phyloP scores from a whole-genome alignment of 2,329 filamentous ascomycete species.

The Colletotrichum brevisporum region DNA sequence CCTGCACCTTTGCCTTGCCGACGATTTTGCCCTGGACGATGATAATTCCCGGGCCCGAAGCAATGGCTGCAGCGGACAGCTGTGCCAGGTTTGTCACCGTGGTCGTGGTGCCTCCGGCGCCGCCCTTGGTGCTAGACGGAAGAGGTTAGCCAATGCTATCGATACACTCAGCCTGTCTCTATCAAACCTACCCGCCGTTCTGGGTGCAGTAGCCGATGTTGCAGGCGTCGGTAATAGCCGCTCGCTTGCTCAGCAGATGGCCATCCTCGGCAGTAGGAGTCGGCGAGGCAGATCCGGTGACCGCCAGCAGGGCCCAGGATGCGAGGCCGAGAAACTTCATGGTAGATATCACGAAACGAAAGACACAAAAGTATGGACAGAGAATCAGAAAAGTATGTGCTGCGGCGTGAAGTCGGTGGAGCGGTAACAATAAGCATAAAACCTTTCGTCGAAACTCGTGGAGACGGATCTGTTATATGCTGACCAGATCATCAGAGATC shows the following conservation, averaged over 20 bases:
- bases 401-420: neutral
- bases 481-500: neutral
- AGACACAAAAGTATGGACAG: neutral
- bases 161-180: neutral
- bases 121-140: slow-evolving; percentile 33
- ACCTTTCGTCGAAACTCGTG: neutral
- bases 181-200: slow-evolving; percentile 36
- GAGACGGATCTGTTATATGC: slow-evolving; percentile 17
- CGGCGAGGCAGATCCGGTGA: slow-evolving; percentile 23
- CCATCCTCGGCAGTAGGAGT: slow-evolving; percentile 12
- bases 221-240: slow-evolving; percentile 36
- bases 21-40: slow-evolving; percentile 53
- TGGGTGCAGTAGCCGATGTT: slow-evolving; percentile 40
- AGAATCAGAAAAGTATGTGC: neutral
- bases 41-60: slow-evolving; percentile 54
- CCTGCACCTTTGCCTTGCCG: slow-evolving; percentile 52
- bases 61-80: slow-evolving; percentile 59
- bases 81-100: slow-evolving; percentile 63
- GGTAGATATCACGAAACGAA: neutral
- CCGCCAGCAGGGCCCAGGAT: slow-evolving; percentile 26
- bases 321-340: slow-evolving; percentile 30
- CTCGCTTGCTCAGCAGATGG: slow-evolving; percentile 30
- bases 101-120: slow-evolving; percentile 45
- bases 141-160: neutral
- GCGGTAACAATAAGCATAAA: neutral